Evolutionary conservation across 2,329 filamentous ascomycete genomes (phyloP).

Genomic region (Coniochaeta sp.): DNA sequence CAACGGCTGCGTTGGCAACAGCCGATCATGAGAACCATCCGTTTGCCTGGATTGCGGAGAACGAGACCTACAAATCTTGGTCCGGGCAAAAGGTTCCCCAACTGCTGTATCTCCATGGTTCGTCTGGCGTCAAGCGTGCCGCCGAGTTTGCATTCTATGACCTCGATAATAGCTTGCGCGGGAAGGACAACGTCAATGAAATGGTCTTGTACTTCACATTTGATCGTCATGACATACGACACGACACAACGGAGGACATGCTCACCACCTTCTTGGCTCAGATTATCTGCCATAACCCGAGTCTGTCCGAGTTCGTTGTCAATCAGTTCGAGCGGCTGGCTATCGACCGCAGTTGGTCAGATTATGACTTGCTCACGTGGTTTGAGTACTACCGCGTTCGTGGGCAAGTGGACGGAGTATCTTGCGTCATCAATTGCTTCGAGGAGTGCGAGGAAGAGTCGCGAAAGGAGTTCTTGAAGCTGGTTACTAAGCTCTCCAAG

Average conservation of each 20-base stretch:
- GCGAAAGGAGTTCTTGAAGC: not conserved
- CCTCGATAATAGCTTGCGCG: not conserved
- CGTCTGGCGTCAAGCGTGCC: not conserved
- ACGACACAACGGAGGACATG: constrained; percentile 1
- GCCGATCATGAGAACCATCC: not conserved
- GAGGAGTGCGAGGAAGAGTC: constrained; percentile 1
- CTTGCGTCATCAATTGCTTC: constrained; percentile 1
- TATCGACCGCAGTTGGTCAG: not conserved
- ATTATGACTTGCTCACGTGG: not conserved
- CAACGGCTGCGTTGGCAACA: not conserved
- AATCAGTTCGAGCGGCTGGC: not conserved
- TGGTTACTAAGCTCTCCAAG: not conserved
- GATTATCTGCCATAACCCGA: constrained; percentile 1
- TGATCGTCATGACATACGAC: not conserved
- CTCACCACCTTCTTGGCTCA: constrained; percentile 1
- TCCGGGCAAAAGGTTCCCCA: not conserved
- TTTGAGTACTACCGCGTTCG: constrained; percentile 1
- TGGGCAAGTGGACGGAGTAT: not conserved
- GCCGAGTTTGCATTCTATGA: not conserved
- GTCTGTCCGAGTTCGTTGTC: not conserved
- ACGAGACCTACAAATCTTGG: not conserved
- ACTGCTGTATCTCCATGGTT: not conserved
- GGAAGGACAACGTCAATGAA: not conserved
- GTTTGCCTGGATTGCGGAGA: not conserved
- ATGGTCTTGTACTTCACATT: constrained; percentile 1